phyloP scores from a whole-genome alignment of 306 rosid species.

The Gastrolobium bilobum region DNA sequence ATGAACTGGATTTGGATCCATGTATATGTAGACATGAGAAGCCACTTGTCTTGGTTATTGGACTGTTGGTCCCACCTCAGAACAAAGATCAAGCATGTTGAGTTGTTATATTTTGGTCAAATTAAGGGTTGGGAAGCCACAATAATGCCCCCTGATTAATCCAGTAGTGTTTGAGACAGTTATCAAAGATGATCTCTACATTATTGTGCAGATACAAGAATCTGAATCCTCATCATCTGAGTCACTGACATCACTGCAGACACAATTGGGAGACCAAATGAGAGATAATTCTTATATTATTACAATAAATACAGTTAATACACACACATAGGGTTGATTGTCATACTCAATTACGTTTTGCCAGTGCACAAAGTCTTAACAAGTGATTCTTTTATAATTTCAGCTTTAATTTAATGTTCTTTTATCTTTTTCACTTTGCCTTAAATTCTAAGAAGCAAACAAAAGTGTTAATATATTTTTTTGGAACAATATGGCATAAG shows the following conservation, averaged over 20 bases:
- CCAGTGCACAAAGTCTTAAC: conserved; percentile 7
- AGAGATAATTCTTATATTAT: conserved; percentile 30
- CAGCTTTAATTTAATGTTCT: conserved; percentile 11
- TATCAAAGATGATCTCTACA: conserved; percentile 65
- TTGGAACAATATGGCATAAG: neutral
- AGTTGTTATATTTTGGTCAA: conserved; percentile 41
- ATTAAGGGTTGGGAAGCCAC: conserved; percentile 45
- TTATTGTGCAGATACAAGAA: conserved; percentile 80
- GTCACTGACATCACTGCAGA: conserved; percentile 83
- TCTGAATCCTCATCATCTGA: conserved; percentile 81
- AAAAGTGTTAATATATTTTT: neutral
- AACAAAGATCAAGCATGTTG: conserved; percentile 43
- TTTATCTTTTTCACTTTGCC: neutral
- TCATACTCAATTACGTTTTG: conserved; percentile 15
- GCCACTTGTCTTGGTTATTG: conserved; percentile 46
- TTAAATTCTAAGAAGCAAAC: conserved; percentile 1
- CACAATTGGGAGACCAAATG: conserved; percentile 47
- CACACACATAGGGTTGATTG: conserved; percentile 14
- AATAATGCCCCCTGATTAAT: conserved; percentile 48
- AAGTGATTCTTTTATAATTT: conserved; percentile 11
- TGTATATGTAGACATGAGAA: conserved; percentile 46
- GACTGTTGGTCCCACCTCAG: conserved; percentile 52
- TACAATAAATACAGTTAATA: conserved; percentile 3
- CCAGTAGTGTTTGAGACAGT: conserved; percentile 58
- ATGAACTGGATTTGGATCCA: conserved; percentile 49